Evolutionary conservation across 2,329 filamentous ascomycete genomes (phyloP).

Genomic region (Fusarium sp.): DNA sequence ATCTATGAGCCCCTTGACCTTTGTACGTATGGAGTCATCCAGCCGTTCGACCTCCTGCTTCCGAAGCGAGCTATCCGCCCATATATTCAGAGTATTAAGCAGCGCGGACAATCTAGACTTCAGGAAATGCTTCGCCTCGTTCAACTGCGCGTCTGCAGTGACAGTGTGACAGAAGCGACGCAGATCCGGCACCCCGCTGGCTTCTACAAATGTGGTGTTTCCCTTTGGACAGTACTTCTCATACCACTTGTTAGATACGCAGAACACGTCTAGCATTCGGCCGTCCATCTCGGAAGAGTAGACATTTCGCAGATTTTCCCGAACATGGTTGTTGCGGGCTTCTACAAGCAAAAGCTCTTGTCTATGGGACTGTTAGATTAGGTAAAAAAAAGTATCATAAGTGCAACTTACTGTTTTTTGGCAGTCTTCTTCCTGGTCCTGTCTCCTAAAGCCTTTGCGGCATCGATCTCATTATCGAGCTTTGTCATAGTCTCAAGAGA

Average conservation of each 20-base stretch:
- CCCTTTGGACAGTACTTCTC: slow-evolving; percentile 50
- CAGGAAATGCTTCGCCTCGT: slow-evolving; percentile 48
- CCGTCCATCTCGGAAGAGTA: slow-evolving; percentile 45
- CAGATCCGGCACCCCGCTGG: slow-evolving; percentile 50
- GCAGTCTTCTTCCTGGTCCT: slow-evolving; percentile 40
- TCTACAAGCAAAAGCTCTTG: slow-evolving; percentile 47
- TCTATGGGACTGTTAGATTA: slow-evolving; percentile 19
- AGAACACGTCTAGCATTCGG: slow-evolving; percentile 50
- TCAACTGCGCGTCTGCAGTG: slow-evolving; percentile 50
- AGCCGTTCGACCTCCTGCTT: not conserved
- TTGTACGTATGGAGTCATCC: not conserved
- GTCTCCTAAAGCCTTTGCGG: slow-evolving; percentile 41
- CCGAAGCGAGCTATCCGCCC: slow-evolving; percentile 31
- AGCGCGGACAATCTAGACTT: slow-evolving; percentile 44
- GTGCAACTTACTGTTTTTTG: slow-evolving; percentile 37
- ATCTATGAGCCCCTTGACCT: not conserved
- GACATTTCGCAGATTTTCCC: slow-evolving; percentile 40
- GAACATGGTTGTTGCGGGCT: slow-evolving; percentile 49
- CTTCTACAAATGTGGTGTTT: slow-evolving; percentile 43
- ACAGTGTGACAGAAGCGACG: slow-evolving; percentile 51
- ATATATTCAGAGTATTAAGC: slow-evolving; percentile 48
- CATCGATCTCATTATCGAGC: slow-evolving; percentile 46
- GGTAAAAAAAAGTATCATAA: not conserved
- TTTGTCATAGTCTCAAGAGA: slow-evolving; percentile 25
- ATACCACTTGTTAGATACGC: slow-evolving; percentile 52